Percentiles rank a stretch among this genome's conserved stretches.
phyloP scores from a whole-genome alignment of 2,329 filamentous ascomycete genomes.

The Diaporthe aspalathi region DNA sequence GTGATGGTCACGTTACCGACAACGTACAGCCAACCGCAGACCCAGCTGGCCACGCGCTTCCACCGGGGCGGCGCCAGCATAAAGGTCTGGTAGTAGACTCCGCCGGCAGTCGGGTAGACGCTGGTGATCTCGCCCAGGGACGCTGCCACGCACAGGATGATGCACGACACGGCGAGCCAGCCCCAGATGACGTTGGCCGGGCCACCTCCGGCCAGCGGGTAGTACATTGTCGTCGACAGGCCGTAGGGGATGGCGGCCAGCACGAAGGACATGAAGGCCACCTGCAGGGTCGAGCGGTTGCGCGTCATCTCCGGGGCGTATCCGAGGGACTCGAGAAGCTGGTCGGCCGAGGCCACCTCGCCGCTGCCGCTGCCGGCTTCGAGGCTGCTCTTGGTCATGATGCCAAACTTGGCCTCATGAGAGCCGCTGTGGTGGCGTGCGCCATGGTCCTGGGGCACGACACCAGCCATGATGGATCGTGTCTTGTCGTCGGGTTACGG shows the following conservation, averaged over 20 bases:
- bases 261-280: constrained; percentile 82
- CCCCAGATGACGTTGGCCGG: constrained; percentile 79
- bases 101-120: constrained; percentile 80
- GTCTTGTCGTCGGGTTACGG: neutral
- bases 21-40: constrained; percentile 81
- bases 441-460: constrained; percentile 35
- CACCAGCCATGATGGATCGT: constrained; percentile 31
- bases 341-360: constrained; percentile 64
- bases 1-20: constrained; percentile 87
- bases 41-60: constrained; percentile 74
- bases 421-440: constrained; percentile 17
- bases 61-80: constrained; percentile 74
- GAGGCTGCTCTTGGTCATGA: constrained; percentile 28
- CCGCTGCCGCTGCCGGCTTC: constrained; percentile 42
- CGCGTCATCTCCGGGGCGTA: constrained; percentile 74
- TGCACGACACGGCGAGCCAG: constrained; percentile 75
- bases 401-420: constrained; percentile 28
- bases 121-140: constrained; percentile 81
- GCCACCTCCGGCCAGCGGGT: constrained; percentile 74
- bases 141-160: constrained; percentile 77
- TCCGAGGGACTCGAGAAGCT: constrained; percentile 72
- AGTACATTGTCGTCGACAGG: constrained; percentile 75
- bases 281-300: constrained; percentile 74
- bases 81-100: constrained; percentile 83
- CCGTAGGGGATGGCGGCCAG: constrained; percentile 81